These are phyloP conservation scores for Prosopis cineraria DNA, from an alignment of 306 rosid genomes.

Conservation along the genomic window DNA sequence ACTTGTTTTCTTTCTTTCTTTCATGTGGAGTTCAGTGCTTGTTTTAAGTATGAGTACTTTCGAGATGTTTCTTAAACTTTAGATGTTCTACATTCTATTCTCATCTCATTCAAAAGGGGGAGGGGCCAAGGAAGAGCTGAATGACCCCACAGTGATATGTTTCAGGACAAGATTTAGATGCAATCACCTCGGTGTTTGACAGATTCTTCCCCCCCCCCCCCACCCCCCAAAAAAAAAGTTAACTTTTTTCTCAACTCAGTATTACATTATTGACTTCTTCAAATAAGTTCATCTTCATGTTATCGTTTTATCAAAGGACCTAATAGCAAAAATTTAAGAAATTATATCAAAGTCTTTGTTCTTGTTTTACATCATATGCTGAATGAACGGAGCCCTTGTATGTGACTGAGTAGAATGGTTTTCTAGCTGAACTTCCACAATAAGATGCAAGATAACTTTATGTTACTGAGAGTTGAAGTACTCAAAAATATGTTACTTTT, in stretches of 20 bases:
- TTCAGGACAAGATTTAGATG: neutral
- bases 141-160: neutral
- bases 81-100: neutral
- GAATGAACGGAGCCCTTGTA: neutral
- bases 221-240: neutral
- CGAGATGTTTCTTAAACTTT: neutral
- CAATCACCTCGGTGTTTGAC: neutral
- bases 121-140: neutral
- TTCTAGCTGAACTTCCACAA: slow-evolving; percentile 19
- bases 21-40: neutral
- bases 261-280: neutral
- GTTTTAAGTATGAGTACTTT: neutral
- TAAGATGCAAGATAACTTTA: neutral
- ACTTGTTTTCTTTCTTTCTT: no score
- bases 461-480: no score
- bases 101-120: neutral
- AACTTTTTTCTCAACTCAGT: neutral
- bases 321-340: neutral
- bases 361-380: neutral
- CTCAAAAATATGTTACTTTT: no score
- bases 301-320: neutral
- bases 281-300: neutral
- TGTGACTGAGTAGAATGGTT: neutral
- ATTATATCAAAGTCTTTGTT: neutral
- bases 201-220: neutral